phyloP scores from a whole-genome alignment of 2,329 filamentous ascomycete genomes.

The Penicillium oxalicum region DNA sequence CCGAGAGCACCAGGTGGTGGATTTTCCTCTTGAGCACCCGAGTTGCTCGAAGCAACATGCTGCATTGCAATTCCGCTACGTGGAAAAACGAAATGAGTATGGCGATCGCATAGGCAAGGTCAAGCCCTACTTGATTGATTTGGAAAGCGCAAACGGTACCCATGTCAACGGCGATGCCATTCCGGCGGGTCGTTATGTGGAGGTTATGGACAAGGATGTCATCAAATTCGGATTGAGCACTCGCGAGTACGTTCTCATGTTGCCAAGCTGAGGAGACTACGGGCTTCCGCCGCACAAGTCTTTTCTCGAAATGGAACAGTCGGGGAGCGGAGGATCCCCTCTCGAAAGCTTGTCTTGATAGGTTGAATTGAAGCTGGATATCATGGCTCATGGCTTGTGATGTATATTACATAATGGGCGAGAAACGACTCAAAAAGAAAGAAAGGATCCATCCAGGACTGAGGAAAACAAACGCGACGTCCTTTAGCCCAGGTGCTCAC shows the following conservation, averaged over 20 bases:
- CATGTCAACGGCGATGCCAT: constrained; percentile 69
- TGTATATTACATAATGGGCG: constrained; percentile 2
- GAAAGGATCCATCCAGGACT: not conserved
- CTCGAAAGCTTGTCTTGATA: not conserved
- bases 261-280: constrained; percentile 39
- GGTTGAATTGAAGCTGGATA: not conserved
- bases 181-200: constrained; percentile 72
- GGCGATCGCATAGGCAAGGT: constrained; percentile 75
- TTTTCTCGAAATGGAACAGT: not conserved
- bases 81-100: constrained; percentile 76
- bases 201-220: constrained; percentile 83
- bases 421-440: not conserved
- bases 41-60: constrained; percentile 95
- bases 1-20: constrained; percentile 71
- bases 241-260: constrained; percentile 93
- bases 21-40: constrained; percentile 79
- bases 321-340: too few relatives aligned
- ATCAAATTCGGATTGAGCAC: constrained; percentile 81
- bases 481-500: constrained; percentile 8
- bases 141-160: constrained; percentile 91
- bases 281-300: not conserved
- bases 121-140: constrained; percentile 83
- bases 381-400: constrained; percentile 1
- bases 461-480: not conserved
- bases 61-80: constrained; percentile 84